phyloP scores from a whole-genome alignment of 352 stramenopile species.

The Pilasporangium apinafurcum region DNA sequence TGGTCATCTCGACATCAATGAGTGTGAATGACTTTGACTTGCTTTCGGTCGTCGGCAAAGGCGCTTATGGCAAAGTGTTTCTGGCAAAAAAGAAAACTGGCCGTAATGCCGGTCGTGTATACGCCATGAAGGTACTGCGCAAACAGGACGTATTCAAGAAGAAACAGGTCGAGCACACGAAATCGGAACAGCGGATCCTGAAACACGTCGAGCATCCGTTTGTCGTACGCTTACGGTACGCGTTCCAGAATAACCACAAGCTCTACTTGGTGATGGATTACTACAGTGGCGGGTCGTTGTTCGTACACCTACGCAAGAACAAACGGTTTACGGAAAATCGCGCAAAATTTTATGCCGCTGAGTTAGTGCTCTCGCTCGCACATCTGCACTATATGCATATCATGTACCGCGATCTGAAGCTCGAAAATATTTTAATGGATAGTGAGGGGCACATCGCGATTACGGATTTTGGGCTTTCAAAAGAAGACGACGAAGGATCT shows the following conservation, averaged over 20 bases:
- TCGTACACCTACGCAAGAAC: constrained; percentile 78
- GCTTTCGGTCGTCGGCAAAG: constrained; percentile 81
- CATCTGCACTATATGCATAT: constrained; percentile 87
- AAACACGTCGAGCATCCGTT: constrained; percentile 86
- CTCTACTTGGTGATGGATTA: constrained; percentile 89
- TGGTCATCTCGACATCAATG: constrained; percentile 81
- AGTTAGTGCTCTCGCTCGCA: constrained; percentile 73
- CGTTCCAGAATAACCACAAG: constrained; percentile 87
- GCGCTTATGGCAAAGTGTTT: constrained; percentile 85
- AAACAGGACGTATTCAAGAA: constrained; percentile 86
- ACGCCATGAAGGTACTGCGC: constrained; percentile 87
- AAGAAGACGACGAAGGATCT: constrained; percentile 78
- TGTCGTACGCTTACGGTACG: constrained; percentile 81
- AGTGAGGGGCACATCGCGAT: constrained; percentile 77
- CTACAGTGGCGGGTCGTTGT: constrained; percentile 80
- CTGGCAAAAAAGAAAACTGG: constrained; percentile 75
- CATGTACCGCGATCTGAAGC: constrained; percentile 87
- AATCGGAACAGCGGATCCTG: constrained; percentile 86
- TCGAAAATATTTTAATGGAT: constrained; percentile 89
- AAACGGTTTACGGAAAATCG: constrained; percentile 62
- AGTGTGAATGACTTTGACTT: constrained; percentile 86
- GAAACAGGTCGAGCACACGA: constrained; percentile 84
- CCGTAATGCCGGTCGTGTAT: constrained; percentile 62
- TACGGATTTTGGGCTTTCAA: constrained; percentile 86
- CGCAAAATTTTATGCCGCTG: constrained; percentile 81